These are phyloP conservation scores for Sporormia fimetaria DNA, from an alignment of 495 filamentous ascomycete genomes.

Conservation along the genomic window DNA sequence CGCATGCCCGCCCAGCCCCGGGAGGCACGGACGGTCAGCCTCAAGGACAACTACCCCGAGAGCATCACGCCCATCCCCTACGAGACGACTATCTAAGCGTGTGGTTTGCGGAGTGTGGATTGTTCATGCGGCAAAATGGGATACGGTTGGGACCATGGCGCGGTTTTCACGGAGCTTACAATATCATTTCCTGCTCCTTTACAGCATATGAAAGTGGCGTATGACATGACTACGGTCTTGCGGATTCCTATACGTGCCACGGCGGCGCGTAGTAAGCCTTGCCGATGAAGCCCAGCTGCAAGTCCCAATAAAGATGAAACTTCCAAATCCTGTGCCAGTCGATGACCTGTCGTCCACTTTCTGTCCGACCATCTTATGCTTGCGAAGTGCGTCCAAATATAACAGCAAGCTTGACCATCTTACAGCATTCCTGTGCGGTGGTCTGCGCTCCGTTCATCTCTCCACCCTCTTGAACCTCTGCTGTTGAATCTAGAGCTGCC, in stretches of 20 bases:
- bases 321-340: too few relatives aligned
- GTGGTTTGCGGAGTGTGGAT: conserved; percentile 5
- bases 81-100: conserved; percentile 90
- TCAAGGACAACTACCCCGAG: conserved; percentile 72
- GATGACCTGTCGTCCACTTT: too few relatives aligned
- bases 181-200: conserved; percentile 16
- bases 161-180: conserved; percentile 18
- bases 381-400: too few relatives aligned
- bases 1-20: conserved; percentile 72
- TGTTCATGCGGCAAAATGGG: conserved; percentile 17
- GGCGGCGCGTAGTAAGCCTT: background rate
- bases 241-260: background rate
- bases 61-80: conserved; percentile 84
- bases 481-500: too few relatives aligned
- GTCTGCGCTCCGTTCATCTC: too few relatives aligned
- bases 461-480: too few relatives aligned
- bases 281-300: too few relatives aligned
- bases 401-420: too few relatives aligned
- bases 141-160: conserved; percentile 17
- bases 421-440: too few relatives aligned
- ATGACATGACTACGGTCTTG: conserved; percentile 15
- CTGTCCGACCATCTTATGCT: too few relatives aligned
- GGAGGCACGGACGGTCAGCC: conserved; percentile 61
- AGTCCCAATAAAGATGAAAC: too few relatives aligned
- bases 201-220: conserved; percentile 17